These are phyloP conservation scores for Fusarium staphyleae DNA, from an alignment of 2,329 filamentous ascomycete genomes.

Conservation along the genomic window DNA sequence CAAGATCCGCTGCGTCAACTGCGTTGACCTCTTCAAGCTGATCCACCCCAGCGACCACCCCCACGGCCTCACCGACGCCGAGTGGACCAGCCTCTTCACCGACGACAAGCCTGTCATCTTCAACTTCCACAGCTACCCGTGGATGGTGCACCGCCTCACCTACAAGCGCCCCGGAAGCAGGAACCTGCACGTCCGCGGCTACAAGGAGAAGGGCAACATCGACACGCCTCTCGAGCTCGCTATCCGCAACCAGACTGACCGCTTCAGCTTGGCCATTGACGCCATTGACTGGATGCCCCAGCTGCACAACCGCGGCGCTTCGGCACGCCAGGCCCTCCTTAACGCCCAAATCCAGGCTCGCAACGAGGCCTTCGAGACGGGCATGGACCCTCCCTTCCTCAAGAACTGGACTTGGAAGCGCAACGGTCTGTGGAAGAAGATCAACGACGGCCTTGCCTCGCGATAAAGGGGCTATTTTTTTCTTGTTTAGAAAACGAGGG, in stretches of 20 bases:
- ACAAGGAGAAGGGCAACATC: conserved; percentile 85
- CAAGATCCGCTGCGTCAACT: conserved; percentile 81
- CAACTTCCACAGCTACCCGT: conserved; percentile 86
- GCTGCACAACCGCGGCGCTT: conserved; percentile 68
- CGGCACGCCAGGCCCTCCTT: conserved; percentile 68
- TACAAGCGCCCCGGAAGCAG: conserved; percentile 75
- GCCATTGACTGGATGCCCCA: conserved; percentile 73
- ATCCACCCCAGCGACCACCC: conserved; percentile 74
- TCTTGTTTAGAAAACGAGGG: conserved; percentile 5
- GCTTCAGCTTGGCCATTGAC: conserved; percentile 78
- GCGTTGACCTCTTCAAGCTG: conserved; percentile 82
- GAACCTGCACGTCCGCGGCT: conserved; percentile 77
- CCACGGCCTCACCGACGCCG: conserved; percentile 71
- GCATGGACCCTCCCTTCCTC: conserved; percentile 71
- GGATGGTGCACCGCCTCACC: conserved; percentile 78
- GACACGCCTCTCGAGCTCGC: conserved; percentile 81
- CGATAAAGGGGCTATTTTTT: conserved; percentile 28
- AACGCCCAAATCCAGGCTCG: conserved; percentile 69
- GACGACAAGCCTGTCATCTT: conserved; percentile 76
- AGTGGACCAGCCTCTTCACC: conserved; percentile 76
- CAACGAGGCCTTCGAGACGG: conserved; percentile 72
- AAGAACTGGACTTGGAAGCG: conserved; percentile 72
- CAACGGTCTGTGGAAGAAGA: conserved; percentile 49
- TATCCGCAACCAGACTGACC: conserved; percentile 78
- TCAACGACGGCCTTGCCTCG: conserved; percentile 34